Base-by-base conservation (phyloP, 2,329 filamentous ascomycete species). In the Pseudogymnoascus sp. region DNA sequence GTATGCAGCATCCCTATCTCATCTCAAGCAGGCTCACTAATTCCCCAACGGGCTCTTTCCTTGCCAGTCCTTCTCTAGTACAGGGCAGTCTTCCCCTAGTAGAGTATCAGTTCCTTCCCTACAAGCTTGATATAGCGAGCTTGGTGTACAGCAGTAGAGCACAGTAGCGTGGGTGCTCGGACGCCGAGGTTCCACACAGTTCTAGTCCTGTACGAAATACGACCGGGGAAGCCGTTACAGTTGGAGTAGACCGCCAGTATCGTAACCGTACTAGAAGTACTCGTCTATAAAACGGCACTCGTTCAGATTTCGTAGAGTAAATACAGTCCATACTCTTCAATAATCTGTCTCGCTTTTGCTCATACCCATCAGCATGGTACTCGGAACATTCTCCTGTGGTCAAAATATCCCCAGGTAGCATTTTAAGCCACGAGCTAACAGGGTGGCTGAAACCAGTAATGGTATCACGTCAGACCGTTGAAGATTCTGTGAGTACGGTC, bases 381-480 rank as follows among this genome's bases (percentile, higher is more conserved):
- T 33, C 26, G n/a, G 50, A 33, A 26, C 26, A 31, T 57, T 33
- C 50, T 33, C 21, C n/a, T 13, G 19, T 13, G 28, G 26, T 19
- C 10, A 19, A 19, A 33, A 53, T 57, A 33, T 57, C 33, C 26
- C 28, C 50, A 31, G n/a, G 50, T 57, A 57, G 19, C 28, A 57
- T 57, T 33, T 57, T 15, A 57, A 57, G 50, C 50, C 50, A 57
- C 50, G 50, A 13, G 50, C 50, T 57, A 57, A n/a, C 26, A 57
- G 10, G n/a, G 50, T 57, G 50, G 50, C 50, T 57, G 50, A 57
- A 57, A 57, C 50, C 26, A 19, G 23, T 57, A 7, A 26, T 33
- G 28, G 50, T 57, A 19, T 57, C 50, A 57, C 26, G 26, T 57
- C 28, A 33, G 26, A 57, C 13, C 28, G 17, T 11, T 1, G 5